Evolutionary conservation across 345 rosid genomes (phyloP), one percentile per base, ranked within the genome.

Genomic region (Arabidopsis suecica): DNA sequence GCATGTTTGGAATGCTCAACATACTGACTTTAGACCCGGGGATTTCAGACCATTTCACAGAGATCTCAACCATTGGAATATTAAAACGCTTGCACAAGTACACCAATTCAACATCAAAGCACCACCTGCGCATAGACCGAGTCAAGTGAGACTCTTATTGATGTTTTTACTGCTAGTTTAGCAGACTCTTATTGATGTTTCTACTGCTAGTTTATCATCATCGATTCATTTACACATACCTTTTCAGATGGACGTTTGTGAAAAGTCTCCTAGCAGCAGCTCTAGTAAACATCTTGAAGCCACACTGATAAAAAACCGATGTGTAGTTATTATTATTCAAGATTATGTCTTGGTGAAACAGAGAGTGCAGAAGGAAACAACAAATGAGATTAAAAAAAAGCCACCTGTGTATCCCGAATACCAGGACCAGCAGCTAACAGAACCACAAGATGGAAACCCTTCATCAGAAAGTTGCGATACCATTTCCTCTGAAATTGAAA

Each of bases 221-320:
- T 48, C 13, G 5, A 12, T 7, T 56, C 45, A 16, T 8, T 53
- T 34, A 13, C 30, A 5, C n/a, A 38, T 82, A 91, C 99, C 99
- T 87, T 86, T 89, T 89, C 78, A 95, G 78, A 48, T 87, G 92
- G 67, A 95, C 72, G 80, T 90, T 95, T 53, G 94, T 82, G 80
- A 92, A 95, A 75, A 95, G 96, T 82, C 83, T 92, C 78, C 93
- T 86, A 13, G 96, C 98, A n/a, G 99, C 97, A 78, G 97, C 90
- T 83, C 99, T 86, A 1, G 97, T 90, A 83, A 95, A 95, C 99
- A 95, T 95, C 88, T 95, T 95, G 80, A 95, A 95, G 61, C 99
- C 99, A 84, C 99, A 95, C 99, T 95, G 90, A 61, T 6, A 50
- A 9, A 65, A 69, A 12, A 50, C 5, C 1, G 2, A 37, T 6